These are phyloP conservation scores for Xylaria bambusicola DNA, from an alignment of 495 filamentous ascomycete genomes.

Conservation along the genomic window DNA sequence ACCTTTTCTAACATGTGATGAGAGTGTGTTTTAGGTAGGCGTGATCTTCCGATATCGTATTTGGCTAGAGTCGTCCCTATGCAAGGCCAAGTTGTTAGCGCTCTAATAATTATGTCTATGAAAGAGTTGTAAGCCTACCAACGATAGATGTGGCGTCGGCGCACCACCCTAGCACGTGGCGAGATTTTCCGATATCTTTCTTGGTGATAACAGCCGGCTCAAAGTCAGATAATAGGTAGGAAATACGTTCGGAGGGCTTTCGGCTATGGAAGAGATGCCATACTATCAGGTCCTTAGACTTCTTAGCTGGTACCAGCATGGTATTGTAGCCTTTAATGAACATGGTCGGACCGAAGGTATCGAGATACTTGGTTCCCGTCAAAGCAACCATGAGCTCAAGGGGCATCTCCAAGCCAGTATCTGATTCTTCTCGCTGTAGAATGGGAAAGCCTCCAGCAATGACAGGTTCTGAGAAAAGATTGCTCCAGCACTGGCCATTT, in stretches of 20 bases:
- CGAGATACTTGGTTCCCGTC: slow-evolving; percentile 7
- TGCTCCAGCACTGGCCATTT: slow-evolving; percentile 13
- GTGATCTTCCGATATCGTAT: slow-evolving; percentile 12
- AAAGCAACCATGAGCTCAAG: slow-evolving; percentile 23
- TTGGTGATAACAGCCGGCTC: neutral
- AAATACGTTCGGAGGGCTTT: slow-evolving; percentile 11
- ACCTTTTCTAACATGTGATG: slow-evolving; percentile 28
- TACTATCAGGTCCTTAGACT: slow-evolving; percentile 2
- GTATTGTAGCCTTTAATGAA: slow-evolving; percentile 24
- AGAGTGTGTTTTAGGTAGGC: slow-evolving; percentile 9
- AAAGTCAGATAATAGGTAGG: slow-evolving; percentile 8
- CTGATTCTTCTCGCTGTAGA: neutral
- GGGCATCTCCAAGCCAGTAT: slow-evolving; percentile 19
- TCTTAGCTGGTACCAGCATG: slow-evolving; percentile 20
- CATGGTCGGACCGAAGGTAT: slow-evolving; percentile 11
- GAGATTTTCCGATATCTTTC: neutral
- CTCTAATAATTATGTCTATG: neutral
- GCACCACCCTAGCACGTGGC: slow-evolving; percentile 22
- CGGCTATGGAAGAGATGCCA: slow-evolving; percentile 25
- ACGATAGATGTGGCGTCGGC: slow-evolving; percentile 2
- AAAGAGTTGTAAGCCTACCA: slow-evolving; percentile 1
- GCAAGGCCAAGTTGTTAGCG: neutral
- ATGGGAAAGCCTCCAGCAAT: slow-evolving; percentile 21
- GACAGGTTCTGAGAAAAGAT: slow-evolving; percentile 16
- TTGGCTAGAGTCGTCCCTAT: slow-evolving; percentile 8